Percentiles rank a stretch among this genome's conserved stretches.
Evolutionary conservation across 768 basidiomycete species (phyloP).

Genomic region (Termitomyces sp.): DNA sequence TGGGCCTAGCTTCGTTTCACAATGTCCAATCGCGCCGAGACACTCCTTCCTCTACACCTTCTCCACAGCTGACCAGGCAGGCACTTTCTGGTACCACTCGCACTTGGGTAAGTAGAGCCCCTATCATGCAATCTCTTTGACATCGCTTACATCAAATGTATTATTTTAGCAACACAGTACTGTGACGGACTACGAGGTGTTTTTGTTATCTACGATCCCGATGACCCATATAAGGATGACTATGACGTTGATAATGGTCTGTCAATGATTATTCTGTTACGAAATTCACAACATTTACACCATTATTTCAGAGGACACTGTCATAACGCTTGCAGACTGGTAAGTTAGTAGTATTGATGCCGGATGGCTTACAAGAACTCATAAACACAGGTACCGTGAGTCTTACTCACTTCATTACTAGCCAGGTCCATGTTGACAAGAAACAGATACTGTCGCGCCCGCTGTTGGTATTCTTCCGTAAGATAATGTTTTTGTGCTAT

Average conservation of each 20-base stretch:
- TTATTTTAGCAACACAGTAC: slow-evolving; percentile 35
- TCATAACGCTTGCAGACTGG: slow-evolving; percentile 38
- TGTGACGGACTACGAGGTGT: slow-evolving; percentile 38
- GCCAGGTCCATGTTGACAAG: not conserved
- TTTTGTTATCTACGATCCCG: slow-evolving; percentile 31
- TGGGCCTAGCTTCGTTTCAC: slow-evolving; percentile 30
- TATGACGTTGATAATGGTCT: slow-evolving; percentile 26
- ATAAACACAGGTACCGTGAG: slow-evolving; percentile 21
- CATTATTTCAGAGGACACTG: slow-evolving; percentile 27
- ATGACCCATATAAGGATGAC: slow-evolving; percentile 19
- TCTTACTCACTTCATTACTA: slow-evolving; percentile 11
- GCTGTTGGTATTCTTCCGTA: not conserved
- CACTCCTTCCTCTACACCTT: slow-evolving; percentile 36
- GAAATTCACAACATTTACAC: not conserved
- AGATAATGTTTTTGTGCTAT: not conserved
- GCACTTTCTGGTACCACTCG: slow-evolving; percentile 27
- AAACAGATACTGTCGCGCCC: not conserved
- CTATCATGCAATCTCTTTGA: not conserved
- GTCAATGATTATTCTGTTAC: not conserved
- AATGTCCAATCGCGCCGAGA: slow-evolving; percentile 35
- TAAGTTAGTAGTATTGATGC: slow-evolving; percentile 6
- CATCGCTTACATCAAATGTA: slow-evolving; percentile 19
- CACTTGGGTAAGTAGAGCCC: slow-evolving; percentile 24
- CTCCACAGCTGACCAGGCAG: slow-evolving; percentile 16
- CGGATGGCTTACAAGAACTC: not conserved